Evolutionary conservation across 306 rosid species (phyloP).

Genomic region (Astragalus membranaceus): DNA sequence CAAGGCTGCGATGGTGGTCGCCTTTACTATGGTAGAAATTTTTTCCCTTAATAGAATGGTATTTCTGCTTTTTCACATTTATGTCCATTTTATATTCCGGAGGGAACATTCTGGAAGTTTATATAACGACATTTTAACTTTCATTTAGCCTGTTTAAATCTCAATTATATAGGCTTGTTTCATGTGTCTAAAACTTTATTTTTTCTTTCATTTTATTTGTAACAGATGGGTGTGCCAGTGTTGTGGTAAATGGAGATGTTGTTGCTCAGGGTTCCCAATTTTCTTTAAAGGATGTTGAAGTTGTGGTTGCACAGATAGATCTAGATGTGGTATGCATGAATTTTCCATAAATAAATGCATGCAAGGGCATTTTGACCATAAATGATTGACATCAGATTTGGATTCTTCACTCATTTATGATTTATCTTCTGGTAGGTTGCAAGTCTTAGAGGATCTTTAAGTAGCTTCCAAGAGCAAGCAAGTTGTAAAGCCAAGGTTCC

Average conservation of each 20-base stretch:
- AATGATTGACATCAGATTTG: constrained; percentile 5
- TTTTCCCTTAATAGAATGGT: not conserved
- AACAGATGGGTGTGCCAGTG: constrained; percentile 85
- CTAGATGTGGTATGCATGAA: constrained; percentile 69
- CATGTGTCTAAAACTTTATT: not conserved
- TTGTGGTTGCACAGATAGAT: constrained; percentile 82
- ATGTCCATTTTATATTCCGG: not conserved
- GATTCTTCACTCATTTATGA: not conserved
- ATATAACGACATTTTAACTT: constrained; percentile 9
- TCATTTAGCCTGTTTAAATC: constrained; percentile 8
- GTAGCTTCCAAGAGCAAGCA: constrained; percentile 99
- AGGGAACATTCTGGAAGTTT: constrained; percentile 7
- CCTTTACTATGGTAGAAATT: constrained; percentile 73
- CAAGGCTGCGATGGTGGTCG: constrained; percentile 98
- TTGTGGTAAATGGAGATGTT: constrained; percentile 84
- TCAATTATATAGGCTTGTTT: not conserved
- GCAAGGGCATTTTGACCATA: not conserved
- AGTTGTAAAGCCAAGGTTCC: constrained; percentile 77
- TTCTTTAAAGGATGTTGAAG: constrained; percentile 86
- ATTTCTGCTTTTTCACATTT: not conserved
- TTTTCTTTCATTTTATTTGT: constrained; percentile 5
- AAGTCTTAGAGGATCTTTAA: constrained; percentile 91
- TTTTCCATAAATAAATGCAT: constrained; percentile 3
- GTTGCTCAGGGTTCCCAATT: constrained; percentile 95
- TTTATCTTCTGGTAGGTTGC: constrained; percentile 60